phyloP scores from a whole-genome alignment of 352 stramenopile genomes.

The Pythium diclinum region DNA sequence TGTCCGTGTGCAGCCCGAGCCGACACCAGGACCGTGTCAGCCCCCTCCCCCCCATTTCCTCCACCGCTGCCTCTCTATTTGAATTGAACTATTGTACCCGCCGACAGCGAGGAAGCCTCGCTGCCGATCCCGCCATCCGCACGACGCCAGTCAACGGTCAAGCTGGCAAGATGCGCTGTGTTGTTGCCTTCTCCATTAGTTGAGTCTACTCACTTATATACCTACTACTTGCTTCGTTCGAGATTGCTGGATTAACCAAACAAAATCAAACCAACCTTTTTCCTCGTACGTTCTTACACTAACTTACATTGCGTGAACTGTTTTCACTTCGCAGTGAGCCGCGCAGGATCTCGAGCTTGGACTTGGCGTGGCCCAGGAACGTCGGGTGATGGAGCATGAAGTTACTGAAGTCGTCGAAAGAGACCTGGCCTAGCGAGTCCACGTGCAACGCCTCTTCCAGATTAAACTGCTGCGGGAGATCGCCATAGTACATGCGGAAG shows the following conservation, averaged over 20 bases:
- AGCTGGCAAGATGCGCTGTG: slow-evolving; percentile 8
- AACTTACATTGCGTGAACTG: background rate
- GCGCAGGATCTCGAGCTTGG: slow-evolving; percentile 51
- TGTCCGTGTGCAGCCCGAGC: slow-evolving; percentile 1
- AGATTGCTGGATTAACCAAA: slow-evolving; percentile 5
- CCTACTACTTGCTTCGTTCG: slow-evolving; percentile 2
- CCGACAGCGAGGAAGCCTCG: background rate
- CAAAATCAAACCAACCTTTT: slow-evolving; percentile 4
- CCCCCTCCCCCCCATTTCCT: background rate
- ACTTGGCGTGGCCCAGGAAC: slow-evolving; percentile 44
- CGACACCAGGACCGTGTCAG: background rate
- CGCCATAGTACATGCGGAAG: slow-evolving; percentile 48
- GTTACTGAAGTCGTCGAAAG: slow-evolving; percentile 41
- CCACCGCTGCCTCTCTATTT: background rate
- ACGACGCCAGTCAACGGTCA: slow-evolving; percentile 16
- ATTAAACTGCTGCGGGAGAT: slow-evolving; percentile 12
- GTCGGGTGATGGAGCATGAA: slow-evolving; percentile 39
- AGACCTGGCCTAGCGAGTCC: slow-evolving; percentile 26
- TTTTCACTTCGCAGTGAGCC: slow-evolving; percentile 34
- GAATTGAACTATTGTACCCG: slow-evolving; percentile 2
- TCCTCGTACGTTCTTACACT: slow-evolving; percentile 14
- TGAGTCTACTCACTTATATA: background rate
- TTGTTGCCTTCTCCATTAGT: background rate
- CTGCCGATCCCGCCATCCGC: background rate
- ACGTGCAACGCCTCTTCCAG: slow-evolving; percentile 31